Evolutionary conservation across 2,329 filamentous ascomycete genomes (phyloP).

Genomic region (Amylocarpus encephaloides): DNA sequence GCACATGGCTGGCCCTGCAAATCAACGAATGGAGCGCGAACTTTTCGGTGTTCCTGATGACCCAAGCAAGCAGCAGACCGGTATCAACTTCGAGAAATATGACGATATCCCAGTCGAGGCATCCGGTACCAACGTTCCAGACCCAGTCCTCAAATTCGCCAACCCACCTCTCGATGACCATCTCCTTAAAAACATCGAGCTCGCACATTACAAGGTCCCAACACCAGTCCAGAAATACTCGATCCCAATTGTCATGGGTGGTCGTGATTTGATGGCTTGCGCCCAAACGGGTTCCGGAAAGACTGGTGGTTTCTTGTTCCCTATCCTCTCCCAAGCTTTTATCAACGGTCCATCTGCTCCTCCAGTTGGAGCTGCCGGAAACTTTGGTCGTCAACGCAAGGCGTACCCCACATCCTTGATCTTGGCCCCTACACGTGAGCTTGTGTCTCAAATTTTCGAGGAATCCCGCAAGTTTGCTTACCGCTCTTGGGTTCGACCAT

Average conservation of each 20-base stretch:
- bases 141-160: constrained; percentile 83
- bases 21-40: constrained; percentile 87
- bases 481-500: constrained; percentile 96
- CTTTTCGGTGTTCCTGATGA: constrained; percentile 90
- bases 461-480: constrained; percentile 98
- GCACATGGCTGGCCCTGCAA: constrained; percentile 83
- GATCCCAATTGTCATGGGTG: constrained; percentile 96
- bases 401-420: constrained; percentile 95
- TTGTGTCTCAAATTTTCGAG: constrained; percentile 97
- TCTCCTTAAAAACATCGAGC: constrained; percentile 83
- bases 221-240: constrained; percentile 99
- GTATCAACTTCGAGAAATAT: constrained; percentile 99
- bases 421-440: constrained; percentile 91
- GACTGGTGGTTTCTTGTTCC: constrained; percentile 99
- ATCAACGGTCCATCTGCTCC: constrained; percentile 72
- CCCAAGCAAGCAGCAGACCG: constrained; percentile 89
- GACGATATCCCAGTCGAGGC: constrained; percentile 98
- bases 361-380: constrained; percentile 58
- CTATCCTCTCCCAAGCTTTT: constrained; percentile 96
- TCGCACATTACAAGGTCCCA: constrained; percentile 90
- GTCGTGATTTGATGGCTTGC: constrained; percentile 98
- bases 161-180: constrained; percentile 96
- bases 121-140: constrained; percentile 86
- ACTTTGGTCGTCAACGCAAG: constrained; percentile 91
- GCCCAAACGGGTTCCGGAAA: constrained; percentile 99